Base-by-base conservation (phyloP, 1,139 yeast species). In the Magnusiomyces suaveolens region DNA sequence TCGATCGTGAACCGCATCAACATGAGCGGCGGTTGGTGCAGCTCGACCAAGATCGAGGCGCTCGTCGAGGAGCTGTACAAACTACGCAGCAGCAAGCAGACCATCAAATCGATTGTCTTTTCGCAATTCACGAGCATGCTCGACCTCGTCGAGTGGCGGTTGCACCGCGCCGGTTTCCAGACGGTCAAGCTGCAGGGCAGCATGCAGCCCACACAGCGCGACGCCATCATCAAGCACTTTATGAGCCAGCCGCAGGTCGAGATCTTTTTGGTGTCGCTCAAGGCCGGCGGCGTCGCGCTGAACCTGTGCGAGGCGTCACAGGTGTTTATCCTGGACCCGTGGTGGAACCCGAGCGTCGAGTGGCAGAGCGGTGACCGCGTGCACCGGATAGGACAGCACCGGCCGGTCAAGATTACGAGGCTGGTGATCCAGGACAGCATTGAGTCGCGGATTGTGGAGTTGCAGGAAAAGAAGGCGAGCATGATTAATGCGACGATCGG, bases 331-430 rank as follows among this genome's bases (percentile, higher is more conserved):
- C 76, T 92, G 75, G 98, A 92, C 64, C 97, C 97, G 29, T 92
- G 98, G 97, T 92, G 97, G 97, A 92, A 92, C 66, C 97, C 97
- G 0, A 85, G 95, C 63, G 95, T 89, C 2, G 97, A 92, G 69
- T 92, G 97, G 90, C 98, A 92, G 69, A 86, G 95, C 51, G 96
- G 95, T 73, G 99, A 94, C 69, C 82, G 99, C 71, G 97, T 92
- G 24, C 98, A 92, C 71, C 82, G 98, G 72, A 92, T 92, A 60
- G 97, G 97, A 3, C 99, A 92, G 68, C 87, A 81, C 64, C 74
- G 98, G 59, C 98, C 98, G 0, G 96, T 92, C n/a, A 79, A 87
- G 60, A 89, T 92, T 63, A 88, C 96, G 3, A 77, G 97, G 51
- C 82, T 92, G 64, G 88, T 96, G 63, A 89, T 92, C 55, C 97